Conservation (phyloP, 768 basidiomycete genomes). For the Scleroderma bovista region DNA sequence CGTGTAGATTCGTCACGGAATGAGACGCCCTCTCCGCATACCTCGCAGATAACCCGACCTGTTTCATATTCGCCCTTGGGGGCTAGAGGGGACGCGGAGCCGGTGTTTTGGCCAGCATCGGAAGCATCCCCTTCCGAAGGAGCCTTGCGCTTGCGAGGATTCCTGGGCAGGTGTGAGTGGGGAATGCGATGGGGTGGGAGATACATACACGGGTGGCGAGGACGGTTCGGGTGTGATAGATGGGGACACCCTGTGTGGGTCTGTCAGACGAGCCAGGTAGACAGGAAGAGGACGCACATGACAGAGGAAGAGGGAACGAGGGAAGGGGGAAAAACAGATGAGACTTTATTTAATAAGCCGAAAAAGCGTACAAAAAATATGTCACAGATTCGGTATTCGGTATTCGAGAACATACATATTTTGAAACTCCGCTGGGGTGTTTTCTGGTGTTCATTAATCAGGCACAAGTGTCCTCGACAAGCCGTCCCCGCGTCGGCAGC, state of each 20-base stretch:
- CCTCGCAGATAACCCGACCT: conserved; percentile 61
- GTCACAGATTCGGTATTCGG: conserved; percentile 32
- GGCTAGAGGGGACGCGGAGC: conserved; percentile 8
- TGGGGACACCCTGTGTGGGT: conserved; percentile 9
- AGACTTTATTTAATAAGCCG: conserved; percentile 13
- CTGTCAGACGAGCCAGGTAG: conserved; percentile 8
- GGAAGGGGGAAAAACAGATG: conserved; percentile 12
- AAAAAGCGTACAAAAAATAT: conserved; percentile 37
- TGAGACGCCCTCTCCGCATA: conserved; percentile 55
- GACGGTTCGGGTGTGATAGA: conserved; percentile 13
- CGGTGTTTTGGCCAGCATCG: conserved; percentile 9
- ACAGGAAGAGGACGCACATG: conserved; percentile 2
- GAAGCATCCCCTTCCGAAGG: conserved; percentile 22
- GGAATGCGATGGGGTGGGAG: conserved; percentile 11
- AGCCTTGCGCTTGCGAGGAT: conserved; percentile 37
- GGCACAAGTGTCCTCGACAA: conserved; percentile 26
- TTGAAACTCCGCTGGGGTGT: conserved; percentile 28
- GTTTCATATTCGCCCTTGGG: conserved; percentile 54
- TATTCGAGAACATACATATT: conserved; percentile 30
- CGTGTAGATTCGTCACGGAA: conserved; percentile 62
- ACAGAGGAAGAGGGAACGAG: conserved; percentile 6
- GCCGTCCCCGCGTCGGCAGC: conserved; percentile 16
- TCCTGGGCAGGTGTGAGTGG: conserved; percentile 17
- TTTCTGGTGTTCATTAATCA: conserved; percentile 24
- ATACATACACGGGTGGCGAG: conserved; percentile 16